Conservation (phyloP, 192 early-diverging fungal genomes). For the Entomortierella beljakovae region DNA sequence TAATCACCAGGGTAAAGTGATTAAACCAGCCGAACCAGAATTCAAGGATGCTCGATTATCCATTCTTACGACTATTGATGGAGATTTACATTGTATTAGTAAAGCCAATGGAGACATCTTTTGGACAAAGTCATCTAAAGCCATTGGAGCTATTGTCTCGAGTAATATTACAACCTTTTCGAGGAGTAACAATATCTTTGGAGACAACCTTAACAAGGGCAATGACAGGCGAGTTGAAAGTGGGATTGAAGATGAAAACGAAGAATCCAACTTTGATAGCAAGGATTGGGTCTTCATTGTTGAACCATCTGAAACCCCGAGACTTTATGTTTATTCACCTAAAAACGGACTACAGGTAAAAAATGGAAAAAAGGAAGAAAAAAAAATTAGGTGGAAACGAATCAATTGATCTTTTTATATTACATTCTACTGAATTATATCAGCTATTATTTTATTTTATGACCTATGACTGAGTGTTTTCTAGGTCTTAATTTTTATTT, state of each 20-base stretch:
- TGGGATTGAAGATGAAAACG: slow-evolving; percentile 19
- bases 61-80: slow-evolving; percentile 81
- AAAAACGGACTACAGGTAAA: slow-evolving; percentile 69
- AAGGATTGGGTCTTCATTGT: slow-evolving; percentile 74
- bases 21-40: slow-evolving; percentile 6
- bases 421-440: no score
- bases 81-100: slow-evolving; percentile 74
- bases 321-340: slow-evolving; percentile 69
- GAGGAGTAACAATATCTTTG: slow-evolving; percentile 2
- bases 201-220: not conserved
- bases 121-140: slow-evolving; percentile 70
- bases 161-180: slow-evolving; percentile 32
- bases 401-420: no score
- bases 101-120: slow-evolving; percentile 62
- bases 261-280: not conserved
- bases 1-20: slow-evolving; percentile 11
- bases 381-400: no score
- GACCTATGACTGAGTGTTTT: no score
- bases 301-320: slow-evolving; percentile 78
- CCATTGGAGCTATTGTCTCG: slow-evolving; percentile 61
- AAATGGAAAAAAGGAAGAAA: not conserved
- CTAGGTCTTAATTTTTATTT: no score
- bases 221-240: not conserved
- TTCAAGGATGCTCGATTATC: slow-evolving; percentile 52
- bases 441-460: no score